phyloP scores from a whole-genome alignment of 2,329 filamentous ascomycete genomes.

The Ophiostoma perfectum region DNA sequence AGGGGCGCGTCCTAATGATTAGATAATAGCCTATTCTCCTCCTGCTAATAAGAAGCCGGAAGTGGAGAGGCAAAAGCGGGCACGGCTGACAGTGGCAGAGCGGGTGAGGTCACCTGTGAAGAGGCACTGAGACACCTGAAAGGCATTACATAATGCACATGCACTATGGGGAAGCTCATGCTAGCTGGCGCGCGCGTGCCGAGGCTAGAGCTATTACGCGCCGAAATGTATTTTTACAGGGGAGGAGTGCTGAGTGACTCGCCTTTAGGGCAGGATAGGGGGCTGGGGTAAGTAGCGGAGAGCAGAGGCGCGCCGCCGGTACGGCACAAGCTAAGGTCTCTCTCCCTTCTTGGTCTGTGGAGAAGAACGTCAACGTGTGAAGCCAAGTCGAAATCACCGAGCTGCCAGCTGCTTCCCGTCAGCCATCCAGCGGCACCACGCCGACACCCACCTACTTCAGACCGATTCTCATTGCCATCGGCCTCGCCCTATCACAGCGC shows the following conservation, averaged over 20 bases:
- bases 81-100: no score
- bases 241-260: not conserved
- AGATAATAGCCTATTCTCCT: not conserved
- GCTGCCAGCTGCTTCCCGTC: not conserved
- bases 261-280: conserved; percentile 1
- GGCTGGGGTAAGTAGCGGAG: conserved; percentile 8
- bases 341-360: not conserved
- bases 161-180: not conserved
- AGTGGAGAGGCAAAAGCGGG: no score
- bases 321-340: not conserved
- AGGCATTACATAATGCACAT: not conserved
- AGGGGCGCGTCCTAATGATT: not conserved
- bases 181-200: conserved; percentile 29
- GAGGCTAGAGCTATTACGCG: conserved; percentile 28
- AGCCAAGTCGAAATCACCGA: not conserved
- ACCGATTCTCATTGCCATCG: not conserved
- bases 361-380: conserved; percentile 1
- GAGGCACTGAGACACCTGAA: no score
- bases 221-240: conserved; percentile 13
- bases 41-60: not conserved
- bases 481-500: no score
- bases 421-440: not conserved
- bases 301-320: not conserved
- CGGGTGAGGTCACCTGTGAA: no score
- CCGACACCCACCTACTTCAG: not conserved